phyloP scores from a whole-genome alignment of 2,329 filamentous ascomycete species.

The Ascochyta rabiei region DNA sequence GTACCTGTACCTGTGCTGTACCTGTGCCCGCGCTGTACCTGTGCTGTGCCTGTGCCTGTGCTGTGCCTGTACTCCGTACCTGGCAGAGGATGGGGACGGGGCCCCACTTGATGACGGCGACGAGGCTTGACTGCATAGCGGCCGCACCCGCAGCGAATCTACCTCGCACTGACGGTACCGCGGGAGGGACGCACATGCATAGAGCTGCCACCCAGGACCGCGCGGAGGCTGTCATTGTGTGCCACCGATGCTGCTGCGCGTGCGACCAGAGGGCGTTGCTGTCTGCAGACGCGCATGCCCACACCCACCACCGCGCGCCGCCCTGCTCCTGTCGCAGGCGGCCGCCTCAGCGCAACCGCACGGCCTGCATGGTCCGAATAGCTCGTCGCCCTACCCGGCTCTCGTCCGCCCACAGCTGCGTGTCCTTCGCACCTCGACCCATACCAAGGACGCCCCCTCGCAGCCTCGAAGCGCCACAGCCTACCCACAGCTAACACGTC shows the following conservation, averaged over 20 bases:
- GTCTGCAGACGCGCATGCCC: constrained; percentile 38
- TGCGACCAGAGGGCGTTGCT: constrained; percentile 42
- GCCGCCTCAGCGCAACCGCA: constrained; percentile 27
- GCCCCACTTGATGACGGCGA: constrained; percentile 15
- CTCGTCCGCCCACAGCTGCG: constrained; percentile 29
- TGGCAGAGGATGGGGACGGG: background rate
- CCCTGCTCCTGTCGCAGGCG: constrained; percentile 21
- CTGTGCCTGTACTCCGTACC: constrained; percentile 1
- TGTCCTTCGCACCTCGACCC: constrained; percentile 41
- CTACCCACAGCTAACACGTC: constrained; percentile 14
- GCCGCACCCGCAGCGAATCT: no score
- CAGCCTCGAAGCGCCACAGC: constrained; percentile 5
- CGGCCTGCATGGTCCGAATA: constrained; percentile 23
- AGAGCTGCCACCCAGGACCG: constrained; percentile 25
- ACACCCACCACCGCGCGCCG: constrained; percentile 30
- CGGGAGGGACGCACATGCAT: constrained; percentile 13
- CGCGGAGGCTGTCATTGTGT: constrained; percentile 11
- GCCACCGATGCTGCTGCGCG: constrained; percentile 38
- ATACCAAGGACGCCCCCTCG: constrained; percentile 23
- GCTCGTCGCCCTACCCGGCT: constrained; percentile 10
- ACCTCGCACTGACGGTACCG: background rate
- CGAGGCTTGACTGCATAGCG: background rate
- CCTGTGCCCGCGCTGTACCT: no score
- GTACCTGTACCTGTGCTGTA: no score
- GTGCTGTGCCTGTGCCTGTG: no score